Base-by-base conservation (phyloP, 1,284 basidiomycete species). In the Ceratobasidium theobromae region DNA sequence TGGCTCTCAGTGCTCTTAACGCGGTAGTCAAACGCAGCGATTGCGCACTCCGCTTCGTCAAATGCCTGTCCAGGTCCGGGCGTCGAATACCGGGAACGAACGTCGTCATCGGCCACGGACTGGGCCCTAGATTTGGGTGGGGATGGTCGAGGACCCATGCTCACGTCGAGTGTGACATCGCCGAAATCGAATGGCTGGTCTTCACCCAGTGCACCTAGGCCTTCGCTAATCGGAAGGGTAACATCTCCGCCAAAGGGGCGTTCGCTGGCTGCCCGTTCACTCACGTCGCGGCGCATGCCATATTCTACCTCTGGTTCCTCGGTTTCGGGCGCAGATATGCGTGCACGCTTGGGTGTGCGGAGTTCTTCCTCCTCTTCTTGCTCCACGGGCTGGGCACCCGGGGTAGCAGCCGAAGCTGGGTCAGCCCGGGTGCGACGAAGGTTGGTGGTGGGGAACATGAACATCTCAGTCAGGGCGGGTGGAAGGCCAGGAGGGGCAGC, bases 21-120 rank as follows among this genome's bases (percentile, higher is more conserved):
- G n/a, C 87, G 84, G 43, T 82, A 77, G 73, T 96, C 95, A 74
- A 97, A 97, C 69, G 86, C 80, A 3, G 88, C 87, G 68, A 97
- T 88, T 0, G 89, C 89, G 73, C 91, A 91, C 32, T 83, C 81
- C 32, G 81, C 79, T 74, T 91, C 86, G 6, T 86, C 86, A 71
- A 86, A 88, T 4, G 80, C 80, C 71, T 84, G 84, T 16, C 85
- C 86, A 4, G 81, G 79, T 2, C 79, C 86, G 32, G 88, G 86
- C 0, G 89, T 90, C 11, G 88, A 88, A 64, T 87, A 68, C 27
- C 89, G 83, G 69, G 86, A 62, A 53, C 67, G 58, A 53, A 68
- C 65, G 16, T 66, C 68, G 28, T 67, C 64, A 16, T 53, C 58
- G 2, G 57, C 43, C 41, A 65, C 35, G 21, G 68, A 68, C 25